phyloP scores from a whole-genome alignment of 2,329 filamentous ascomycete species.

The Colletotrichum theobromicola region DNA sequence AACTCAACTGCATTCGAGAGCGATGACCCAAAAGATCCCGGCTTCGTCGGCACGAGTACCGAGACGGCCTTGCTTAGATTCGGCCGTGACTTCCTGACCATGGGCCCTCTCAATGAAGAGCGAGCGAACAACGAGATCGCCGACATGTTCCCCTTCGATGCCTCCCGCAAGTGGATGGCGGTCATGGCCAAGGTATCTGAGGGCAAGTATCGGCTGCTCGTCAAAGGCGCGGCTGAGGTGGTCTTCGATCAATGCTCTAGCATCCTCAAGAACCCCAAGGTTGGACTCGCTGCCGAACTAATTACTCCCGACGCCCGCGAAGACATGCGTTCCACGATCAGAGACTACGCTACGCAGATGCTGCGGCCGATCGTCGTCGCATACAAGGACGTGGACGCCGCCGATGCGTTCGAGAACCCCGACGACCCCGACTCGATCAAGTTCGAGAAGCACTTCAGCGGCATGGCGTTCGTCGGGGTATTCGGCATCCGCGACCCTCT shows the following conservation, averaged over 20 bases:
- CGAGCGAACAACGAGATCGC: slow-evolving; percentile 50
- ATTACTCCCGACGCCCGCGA: slow-evolving; percentile 35
- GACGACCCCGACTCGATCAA: slow-evolving; percentile 15
- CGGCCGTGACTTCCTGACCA: slow-evolving; percentile 53
- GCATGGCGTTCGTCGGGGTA: slow-evolving; percentile 55
- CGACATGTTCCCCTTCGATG: slow-evolving; percentile 60
- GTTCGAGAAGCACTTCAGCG: slow-evolving; percentile 29
- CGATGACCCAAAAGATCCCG: slow-evolving; percentile 35
- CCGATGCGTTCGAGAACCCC: slow-evolving; percentile 11
- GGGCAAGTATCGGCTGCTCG: slow-evolving; percentile 54
- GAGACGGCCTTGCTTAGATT: slow-evolving; percentile 59
- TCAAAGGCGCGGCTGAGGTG: slow-evolving; percentile 65
- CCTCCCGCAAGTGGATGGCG: slow-evolving; percentile 61
- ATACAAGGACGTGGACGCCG: slow-evolving; percentile 67
- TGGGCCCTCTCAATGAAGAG: slow-evolving; percentile 49
- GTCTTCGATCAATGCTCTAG: slow-evolving; percentile 50
- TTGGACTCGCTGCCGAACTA: slow-evolving; percentile 29
- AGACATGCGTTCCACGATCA: slow-evolving; percentile 37
- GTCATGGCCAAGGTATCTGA: slow-evolving; percentile 52
- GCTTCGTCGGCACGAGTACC: slow-evolving; percentile 60
- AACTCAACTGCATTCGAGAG: slow-evolving; percentile 62
- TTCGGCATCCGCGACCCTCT: slow-evolving; percentile 56
- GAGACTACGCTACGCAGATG: slow-evolving; percentile 68
- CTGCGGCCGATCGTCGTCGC: slow-evolving; percentile 70
- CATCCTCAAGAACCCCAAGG: slow-evolving; percentile 49